Conservation (phyloP, 176 grass and related monocot genomes). For the Bonia amplexicaulis region DNA sequence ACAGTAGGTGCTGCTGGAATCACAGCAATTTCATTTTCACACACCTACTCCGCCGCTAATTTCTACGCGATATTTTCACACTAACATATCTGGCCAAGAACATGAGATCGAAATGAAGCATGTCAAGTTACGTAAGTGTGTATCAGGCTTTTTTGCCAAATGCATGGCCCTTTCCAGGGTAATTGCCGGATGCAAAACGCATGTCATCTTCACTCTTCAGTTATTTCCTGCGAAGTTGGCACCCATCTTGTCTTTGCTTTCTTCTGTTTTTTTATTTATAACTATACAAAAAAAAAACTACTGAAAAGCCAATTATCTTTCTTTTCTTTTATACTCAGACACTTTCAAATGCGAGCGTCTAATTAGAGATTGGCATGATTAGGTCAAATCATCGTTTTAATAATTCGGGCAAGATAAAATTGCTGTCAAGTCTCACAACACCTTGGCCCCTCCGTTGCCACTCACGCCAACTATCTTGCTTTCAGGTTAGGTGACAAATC, state of each 20-base stretch:
- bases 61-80: background rate
- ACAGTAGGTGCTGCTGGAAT: background rate
- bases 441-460: background rate
- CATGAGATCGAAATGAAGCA: background rate
- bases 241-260: background rate
- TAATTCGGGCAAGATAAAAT: background rate
- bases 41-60: background rate
- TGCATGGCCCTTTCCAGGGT: background rate
- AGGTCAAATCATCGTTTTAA: background rate
- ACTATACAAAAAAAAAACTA: background rate
- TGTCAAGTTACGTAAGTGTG: too few species aligned
- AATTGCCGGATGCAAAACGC: background rate
- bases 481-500: background rate
- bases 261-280: background rate
- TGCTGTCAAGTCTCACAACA: background rate
- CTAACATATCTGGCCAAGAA: background rate
- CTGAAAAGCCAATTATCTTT: background rate
- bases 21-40: background rate
- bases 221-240: background rate
- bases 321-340: background rate
- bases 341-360: background rate
- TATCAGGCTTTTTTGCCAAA: too few species aligned
- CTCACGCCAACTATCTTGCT: background rate
- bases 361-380: background rate
- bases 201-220: background rate